phyloP scores from a whole-genome alignment of 2,329 filamentous ascomycete species.

The Pseudopyricularia javanii region DNA sequence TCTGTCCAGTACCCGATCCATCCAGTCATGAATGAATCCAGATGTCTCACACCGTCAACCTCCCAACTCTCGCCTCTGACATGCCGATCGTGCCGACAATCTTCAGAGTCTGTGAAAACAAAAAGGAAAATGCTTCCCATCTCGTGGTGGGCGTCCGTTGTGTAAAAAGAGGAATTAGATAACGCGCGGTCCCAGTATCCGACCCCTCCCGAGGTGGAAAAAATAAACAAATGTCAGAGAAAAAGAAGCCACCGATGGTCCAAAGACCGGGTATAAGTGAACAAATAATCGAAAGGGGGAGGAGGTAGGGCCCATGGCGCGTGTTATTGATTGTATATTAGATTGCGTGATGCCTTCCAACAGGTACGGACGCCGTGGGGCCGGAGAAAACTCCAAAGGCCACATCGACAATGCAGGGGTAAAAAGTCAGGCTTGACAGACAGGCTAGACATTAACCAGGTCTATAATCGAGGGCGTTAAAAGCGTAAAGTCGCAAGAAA shows the following conservation, averaged over 20 bases:
- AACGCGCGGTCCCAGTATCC: slow-evolving; percentile 14
- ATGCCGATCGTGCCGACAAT: no score
- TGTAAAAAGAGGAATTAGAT: slow-evolving; percentile 12
- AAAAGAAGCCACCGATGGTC: slow-evolving; percentile 15
- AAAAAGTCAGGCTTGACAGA: slow-evolving; percentile 5
- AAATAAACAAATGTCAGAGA: background rate
- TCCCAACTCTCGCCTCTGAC: no score
- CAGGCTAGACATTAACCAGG: slow-evolving; percentile 14
- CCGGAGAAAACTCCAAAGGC: no score
- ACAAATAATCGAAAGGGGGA: slow-evolving; percentile 22
- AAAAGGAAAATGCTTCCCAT: no score
- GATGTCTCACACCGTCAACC: no score
- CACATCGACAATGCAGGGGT: no score
- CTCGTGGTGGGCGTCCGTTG: no score
- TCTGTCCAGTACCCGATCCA: no score
- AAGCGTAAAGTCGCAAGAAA: slow-evolving; percentile 20
- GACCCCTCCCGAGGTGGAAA: slow-evolving; percentile 7
- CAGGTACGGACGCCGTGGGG: background rate
- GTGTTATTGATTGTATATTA: background rate
- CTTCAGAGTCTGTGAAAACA: background rate
- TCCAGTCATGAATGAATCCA: no score
- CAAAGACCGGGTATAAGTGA: slow-evolving; percentile 26
- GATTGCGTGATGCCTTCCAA: slow-evolving; percentile 8
- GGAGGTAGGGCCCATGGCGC: slow-evolving; percentile 14
- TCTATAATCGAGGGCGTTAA: slow-evolving; percentile 19